These are phyloP conservation scores for Podila epicladia DNA, from an alignment of 192 early-diverging fungal genomes.

Conservation along the genomic window DNA sequence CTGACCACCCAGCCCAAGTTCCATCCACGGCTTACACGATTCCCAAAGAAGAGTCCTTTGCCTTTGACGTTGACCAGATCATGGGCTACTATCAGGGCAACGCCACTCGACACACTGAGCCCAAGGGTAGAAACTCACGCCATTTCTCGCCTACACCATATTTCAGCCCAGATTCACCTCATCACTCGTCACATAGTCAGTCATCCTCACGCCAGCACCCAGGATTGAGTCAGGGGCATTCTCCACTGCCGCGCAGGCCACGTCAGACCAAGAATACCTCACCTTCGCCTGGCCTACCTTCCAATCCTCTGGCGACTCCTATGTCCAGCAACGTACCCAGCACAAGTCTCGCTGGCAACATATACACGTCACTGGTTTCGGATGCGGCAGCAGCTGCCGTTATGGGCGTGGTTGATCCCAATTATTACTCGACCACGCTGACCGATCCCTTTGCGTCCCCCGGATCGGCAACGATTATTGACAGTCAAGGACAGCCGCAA, in stretches of 20 bases:
- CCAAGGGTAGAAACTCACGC: slow-evolving; percentile 29
- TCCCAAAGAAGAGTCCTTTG: slow-evolving; percentile 42
- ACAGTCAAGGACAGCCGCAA: slow-evolving; percentile 3
- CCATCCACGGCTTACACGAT: background rate
- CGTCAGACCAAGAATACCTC: slow-evolving; percentile 43
- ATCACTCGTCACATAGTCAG: slow-evolving; percentile 9
- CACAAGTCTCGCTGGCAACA: too few species aligned
- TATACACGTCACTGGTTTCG: too few species aligned
- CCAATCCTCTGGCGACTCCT: background rate
- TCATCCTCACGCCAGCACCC: slow-evolving; percentile 18
- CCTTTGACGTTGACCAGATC: slow-evolving; percentile 49
- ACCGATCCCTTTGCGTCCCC: slow-evolving; percentile 32
- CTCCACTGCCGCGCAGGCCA: slow-evolving; percentile 39
- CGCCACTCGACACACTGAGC: slow-evolving; percentile 19
- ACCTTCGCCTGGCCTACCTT: background rate
- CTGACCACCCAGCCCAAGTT: slow-evolving; percentile 9
- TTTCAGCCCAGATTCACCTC: slow-evolving; percentile 26
- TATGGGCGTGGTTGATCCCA: slow-evolving; percentile 1
- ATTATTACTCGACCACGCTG: slow-evolving; percentile 14
- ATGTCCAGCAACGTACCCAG: too few species aligned
- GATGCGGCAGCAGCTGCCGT: too few species aligned
- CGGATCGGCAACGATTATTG: slow-evolving; percentile 9
- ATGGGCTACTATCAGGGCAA: slow-evolving; percentile 44
- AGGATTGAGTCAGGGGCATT: slow-evolving; percentile 39
- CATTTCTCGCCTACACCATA: slow-evolving; percentile 50